Evolutionary conservation across 1,284 basidiomycete species (phyloP), one percentile per base, ranked within the genome.

Genomic region (Naganishia liquefaciens): DNA sequence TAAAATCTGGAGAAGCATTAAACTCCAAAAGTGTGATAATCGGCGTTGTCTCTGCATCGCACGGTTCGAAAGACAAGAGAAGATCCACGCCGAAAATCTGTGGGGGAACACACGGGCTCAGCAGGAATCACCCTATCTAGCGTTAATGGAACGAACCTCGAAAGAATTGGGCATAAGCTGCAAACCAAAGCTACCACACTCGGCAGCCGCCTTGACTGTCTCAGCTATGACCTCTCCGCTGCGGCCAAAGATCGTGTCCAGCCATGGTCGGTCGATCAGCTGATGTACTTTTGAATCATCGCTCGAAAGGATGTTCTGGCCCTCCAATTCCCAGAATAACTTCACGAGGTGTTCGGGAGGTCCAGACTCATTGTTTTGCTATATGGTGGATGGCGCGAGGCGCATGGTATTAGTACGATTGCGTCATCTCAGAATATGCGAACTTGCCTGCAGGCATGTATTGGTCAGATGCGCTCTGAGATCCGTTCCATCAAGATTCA

Each of bases 1-100:
- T 90, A 70, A 98, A 97, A 62, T 97, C 95, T 2, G 95, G 95
- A 71, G 96, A 94, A 23, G 94, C 88, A 75, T 98, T 98, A 73
- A 96, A 83, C 76, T 98, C 95, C 30, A 98, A 82, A 3, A 98
- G 80, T 66, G 88, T 88, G 2, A 92, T 87, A 68, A 85, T 67
- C 0, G 78, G 78, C 5, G 37, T 37, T 11, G 54, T 17, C 4
- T 64, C 21, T 2, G 43, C 2, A 11, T 42, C 25, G 0, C 65
- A 58, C 60, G 66, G 5, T 37, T 75, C 75, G 71, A 87, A 83
- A 6, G 86, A 85, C 33, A 97, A 84, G 17, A 99, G 80, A 68
- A 99, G 88, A 76, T 99, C 95, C 11, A 92, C 85, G 0, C 95
- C 95, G 74, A 89, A 98, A 13, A 99, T 76, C 78, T 80, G n/a